These are phyloP conservation scores for Penicillium pancosmium DNA, from an alignment of 495 filamentous ascomycete species.

Conservation along the genomic window DNA sequence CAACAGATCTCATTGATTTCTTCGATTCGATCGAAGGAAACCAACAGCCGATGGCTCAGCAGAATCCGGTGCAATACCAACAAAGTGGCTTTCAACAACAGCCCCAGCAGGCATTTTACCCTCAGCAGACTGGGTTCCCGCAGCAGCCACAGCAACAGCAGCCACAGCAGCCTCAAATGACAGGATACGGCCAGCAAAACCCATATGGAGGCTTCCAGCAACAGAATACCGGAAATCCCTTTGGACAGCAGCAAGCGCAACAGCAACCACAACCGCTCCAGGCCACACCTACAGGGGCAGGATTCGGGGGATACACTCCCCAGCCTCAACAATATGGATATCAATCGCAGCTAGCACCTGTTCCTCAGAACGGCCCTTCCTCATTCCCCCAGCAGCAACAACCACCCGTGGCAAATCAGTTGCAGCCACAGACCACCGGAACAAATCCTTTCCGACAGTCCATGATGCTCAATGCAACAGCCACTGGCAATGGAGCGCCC, in stretches of 20 bases:
- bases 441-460: constrained; percentile 92
- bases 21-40: constrained; percentile 97
- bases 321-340: constrained; percentile 59
- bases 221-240: constrained; percentile 53
- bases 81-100: constrained; percentile 49
- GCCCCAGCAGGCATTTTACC: constrained; percentile 14
- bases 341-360: constrained; percentile 54
- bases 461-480: constrained; percentile 64
- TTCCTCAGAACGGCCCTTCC: constrained; percentile 67
- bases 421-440: constrained; percentile 57
- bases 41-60: constrained; percentile 66
- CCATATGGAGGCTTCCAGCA: constrained; percentile 48
- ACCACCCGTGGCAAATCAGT: constrained; percentile 22
- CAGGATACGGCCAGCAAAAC: constrained; percentile 19
- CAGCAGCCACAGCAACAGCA: constrained; percentile 35
- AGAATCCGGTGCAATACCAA: constrained; percentile 49
- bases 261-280: constrained; percentile 55
- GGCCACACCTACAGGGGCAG: constrained; percentile 70
- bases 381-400: constrained; percentile 52
- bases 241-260: constrained; percentile 54
- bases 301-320: constrained; percentile 84
- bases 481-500: constrained; percentile 46
- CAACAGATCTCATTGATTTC: constrained; percentile 92
- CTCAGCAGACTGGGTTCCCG: constrained; percentile 29
- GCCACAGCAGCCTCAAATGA: constrained; percentile 48